Percentiles rank a stretch among this genome's conserved stretches.
Conservation (phyloP, 352 stramenopile genomes). For the Pythium plurisporium region DNA sequence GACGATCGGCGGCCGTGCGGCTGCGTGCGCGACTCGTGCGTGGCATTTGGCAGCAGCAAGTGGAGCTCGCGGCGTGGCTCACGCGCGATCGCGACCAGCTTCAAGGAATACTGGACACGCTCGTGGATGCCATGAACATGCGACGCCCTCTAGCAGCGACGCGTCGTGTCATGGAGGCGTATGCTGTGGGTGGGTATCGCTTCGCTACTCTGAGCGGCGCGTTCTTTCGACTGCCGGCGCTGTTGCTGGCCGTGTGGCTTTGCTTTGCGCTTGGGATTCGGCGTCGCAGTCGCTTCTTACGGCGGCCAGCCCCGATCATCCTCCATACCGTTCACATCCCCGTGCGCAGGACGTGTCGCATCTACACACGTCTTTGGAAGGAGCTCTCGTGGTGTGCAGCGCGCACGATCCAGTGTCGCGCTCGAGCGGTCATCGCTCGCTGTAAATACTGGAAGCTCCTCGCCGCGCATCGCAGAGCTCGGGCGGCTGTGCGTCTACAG, state of each 20-base stretch:
- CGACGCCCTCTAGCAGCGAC: neutral
- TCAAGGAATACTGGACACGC: neutral
- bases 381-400: conserved; percentile 16
- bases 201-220: conserved; percentile 12
- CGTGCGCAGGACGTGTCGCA: conserved; percentile 26
- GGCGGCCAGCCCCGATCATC: conserved; percentile 29
- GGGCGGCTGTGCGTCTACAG: conserved; percentile 34
- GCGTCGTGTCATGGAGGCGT: neutral
- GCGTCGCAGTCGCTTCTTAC: conserved; percentile 29
- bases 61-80: conserved; percentile 40
- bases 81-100: conserved; percentile 7
- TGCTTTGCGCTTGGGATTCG: conserved; percentile 24
- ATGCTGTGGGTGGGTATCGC: neutral
- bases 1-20: conserved; percentile 25
- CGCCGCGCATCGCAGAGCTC: conserved; percentile 9
- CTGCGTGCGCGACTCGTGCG: conserved; percentile 22
- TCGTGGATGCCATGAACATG: neutral
- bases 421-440: conserved; percentile 29
- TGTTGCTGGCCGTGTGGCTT: conserved; percentile 41
- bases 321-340: conserved; percentile 37
- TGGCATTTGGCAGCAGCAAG: conserved; percentile 35
- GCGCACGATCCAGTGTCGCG: conserved; percentile 31
- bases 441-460: conserved; percentile 23
- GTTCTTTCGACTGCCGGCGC: conserved; percentile 32
- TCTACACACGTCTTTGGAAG: conserved; percentile 28